These are phyloP conservation scores for Pleurotus djamor DNA, from an alignment of 768 basidiomycete genomes.

Conservation along the genomic window DNA sequence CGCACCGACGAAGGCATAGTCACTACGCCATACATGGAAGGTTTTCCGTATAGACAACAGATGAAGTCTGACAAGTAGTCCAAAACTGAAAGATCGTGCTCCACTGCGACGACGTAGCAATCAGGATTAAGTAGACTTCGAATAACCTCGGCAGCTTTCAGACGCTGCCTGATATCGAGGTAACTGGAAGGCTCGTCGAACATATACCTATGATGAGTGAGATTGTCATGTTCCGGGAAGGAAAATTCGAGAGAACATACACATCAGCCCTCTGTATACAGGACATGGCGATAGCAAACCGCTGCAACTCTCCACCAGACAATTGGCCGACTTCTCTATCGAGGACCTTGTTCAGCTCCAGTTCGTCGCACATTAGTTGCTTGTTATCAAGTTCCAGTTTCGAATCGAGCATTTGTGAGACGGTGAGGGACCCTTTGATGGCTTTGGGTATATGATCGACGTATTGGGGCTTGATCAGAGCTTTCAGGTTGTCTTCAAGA, in stretches of 20 bases:
- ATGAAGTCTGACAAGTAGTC: slow-evolving; percentile 99
- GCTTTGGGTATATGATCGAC: slow-evolving; percentile 98
- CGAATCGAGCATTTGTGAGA: slow-evolving; percentile 87
- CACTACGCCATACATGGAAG: slow-evolving; percentile 96
- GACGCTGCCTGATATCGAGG: slow-evolving; percentile 92
- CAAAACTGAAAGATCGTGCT: slow-evolving; percentile 97
- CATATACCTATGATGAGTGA: slow-evolving; percentile 70
- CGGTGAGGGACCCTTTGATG: slow-evolving; percentile 87
- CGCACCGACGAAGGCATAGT: slow-evolving; percentile 98
- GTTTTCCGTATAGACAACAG: slow-evolving; percentile 97
- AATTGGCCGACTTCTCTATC: slow-evolving; percentile 83
- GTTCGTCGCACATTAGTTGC: slow-evolving; percentile 77
- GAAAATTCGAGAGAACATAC: slow-evolving; percentile 41
- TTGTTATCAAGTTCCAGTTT: slow-evolving; percentile 91
- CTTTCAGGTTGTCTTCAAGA: slow-evolving; percentile 97
- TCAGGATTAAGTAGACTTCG: slow-evolving; percentile 78
- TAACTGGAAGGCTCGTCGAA: slow-evolving; percentile 99
- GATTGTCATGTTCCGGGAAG: slow-evolving; percentile 6
- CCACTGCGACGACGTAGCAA: slow-evolving; percentile 95
- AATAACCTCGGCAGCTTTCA: slow-evolving; percentile 94
- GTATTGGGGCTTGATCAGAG: slow-evolving; percentile 99
- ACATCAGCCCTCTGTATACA: slow-evolving; percentile 96
- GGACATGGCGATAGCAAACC: slow-evolving; percentile 98
- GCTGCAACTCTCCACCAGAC: slow-evolving; percentile 95
- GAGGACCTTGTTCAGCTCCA: slow-evolving; percentile 86